Percentiles rank a stretch among this genome's conserved stretches.
Evolutionary conservation across 192 early-diverging fungal species (phyloP).

Genomic region (Phlyctochytrium arcticum): DNA sequence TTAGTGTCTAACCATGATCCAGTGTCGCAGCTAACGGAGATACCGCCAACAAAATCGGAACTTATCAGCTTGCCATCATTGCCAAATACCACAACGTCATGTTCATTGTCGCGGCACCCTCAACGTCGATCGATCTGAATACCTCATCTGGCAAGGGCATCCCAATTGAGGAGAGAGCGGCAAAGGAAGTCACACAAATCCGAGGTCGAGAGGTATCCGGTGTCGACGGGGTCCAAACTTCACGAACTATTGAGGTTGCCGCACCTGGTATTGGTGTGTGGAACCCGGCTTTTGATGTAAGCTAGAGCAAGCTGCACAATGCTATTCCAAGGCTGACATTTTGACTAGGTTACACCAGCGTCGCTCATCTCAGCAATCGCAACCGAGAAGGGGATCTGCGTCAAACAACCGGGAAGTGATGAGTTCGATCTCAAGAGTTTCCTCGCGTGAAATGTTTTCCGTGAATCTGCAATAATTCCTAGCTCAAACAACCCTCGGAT

Average conservation of each 20-base stretch:
- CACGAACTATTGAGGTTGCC: slow-evolving; percentile 65
- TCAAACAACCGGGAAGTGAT: slow-evolving; percentile 32
- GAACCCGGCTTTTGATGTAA: slow-evolving; percentile 92
- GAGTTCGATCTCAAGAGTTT: slow-evolving; percentile 38
- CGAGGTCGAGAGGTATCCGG: slow-evolving; percentile 49
- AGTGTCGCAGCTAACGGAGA: slow-evolving; percentile 92
- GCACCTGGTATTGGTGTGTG: slow-evolving; percentile 84
- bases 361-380: slow-evolving; percentile 83
- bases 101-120: slow-evolving; percentile 97
- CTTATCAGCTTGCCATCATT: slow-evolving; percentile 93
- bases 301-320: too few relatives aligned
- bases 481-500: too few relatives aligned
- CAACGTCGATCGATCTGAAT: slow-evolving; percentile 82
- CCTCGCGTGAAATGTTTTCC: not conserved
- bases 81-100: slow-evolving; percentile 77
- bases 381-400: slow-evolving; percentile 82
- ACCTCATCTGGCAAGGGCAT: slow-evolving; percentile 69
- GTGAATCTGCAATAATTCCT: too few relatives aligned
- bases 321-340: slow-evolving; percentile 17
- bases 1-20: too few relatives aligned
- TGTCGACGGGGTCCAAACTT: slow-evolving; percentile 37
- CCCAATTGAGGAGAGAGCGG: slow-evolving; percentile 76
- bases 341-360: slow-evolving; percentile 71
- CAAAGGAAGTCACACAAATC: slow-evolving; percentile 68
- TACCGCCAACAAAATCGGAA: slow-evolving; percentile 98